phyloP scores from a whole-genome alignment of 1,139 yeast genomes.

The Kurtzmaniella quercitrusa region DNA sequence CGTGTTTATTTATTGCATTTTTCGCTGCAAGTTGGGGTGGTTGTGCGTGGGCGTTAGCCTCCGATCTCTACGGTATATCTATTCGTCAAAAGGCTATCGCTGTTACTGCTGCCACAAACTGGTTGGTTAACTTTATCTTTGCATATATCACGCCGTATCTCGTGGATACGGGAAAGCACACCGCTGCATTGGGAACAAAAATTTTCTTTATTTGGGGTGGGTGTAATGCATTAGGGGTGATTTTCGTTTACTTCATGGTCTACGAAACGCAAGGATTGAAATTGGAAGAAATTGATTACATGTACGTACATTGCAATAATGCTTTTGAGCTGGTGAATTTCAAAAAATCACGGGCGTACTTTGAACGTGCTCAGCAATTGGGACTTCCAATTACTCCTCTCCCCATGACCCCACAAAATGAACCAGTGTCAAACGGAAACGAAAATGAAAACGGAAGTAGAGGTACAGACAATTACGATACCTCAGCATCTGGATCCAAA shows the following conservation, averaged over 20 bases:
- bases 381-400: background rate
- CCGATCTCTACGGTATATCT: slow-evolving; percentile 63
- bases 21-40: slow-evolving; percentile 80
- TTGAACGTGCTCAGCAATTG: background rate
- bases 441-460: background rate
- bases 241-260: slow-evolving; percentile 62
- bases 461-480: background rate
- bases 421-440: background rate
- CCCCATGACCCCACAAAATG: slow-evolving; percentile 4
- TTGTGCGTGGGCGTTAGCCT: slow-evolving; percentile 63
- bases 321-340: slow-evolving; percentile 41
- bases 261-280: slow-evolving; percentile 74
- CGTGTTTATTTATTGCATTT: slow-evolving; percentile 61
- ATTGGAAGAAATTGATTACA: slow-evolving; percentile 47
- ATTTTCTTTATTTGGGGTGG: slow-evolving; percentile 74
- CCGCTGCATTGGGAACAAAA: slow-evolving; percentile 58
- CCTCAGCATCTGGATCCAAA: background rate
- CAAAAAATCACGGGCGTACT: slow-evolving; percentile 10
- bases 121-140: slow-evolving; percentile 69
- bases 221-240: slow-evolving; percentile 25
- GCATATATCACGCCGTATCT: slow-evolving; percentile 67
- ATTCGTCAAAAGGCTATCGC: slow-evolving; percentile 70
- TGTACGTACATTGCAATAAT: slow-evolving; percentile 39
- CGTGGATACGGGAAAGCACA: slow-evolving; percentile 57
- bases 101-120: slow-evolving; percentile 62